Base-by-base conservation (phyloP, 129 eudicot genomes). In the Cynara cardunculus region DNA sequence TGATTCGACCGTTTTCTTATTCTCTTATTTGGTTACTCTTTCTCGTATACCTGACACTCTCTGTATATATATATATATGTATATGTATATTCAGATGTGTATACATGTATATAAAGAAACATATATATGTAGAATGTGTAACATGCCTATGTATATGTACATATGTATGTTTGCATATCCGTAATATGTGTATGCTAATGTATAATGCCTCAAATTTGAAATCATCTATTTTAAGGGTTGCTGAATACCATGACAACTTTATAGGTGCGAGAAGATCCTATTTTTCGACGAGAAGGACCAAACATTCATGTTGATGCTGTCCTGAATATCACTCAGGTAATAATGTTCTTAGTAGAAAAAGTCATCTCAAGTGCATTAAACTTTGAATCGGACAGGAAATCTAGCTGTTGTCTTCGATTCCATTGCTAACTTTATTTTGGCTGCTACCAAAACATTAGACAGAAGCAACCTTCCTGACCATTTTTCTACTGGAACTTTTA, bases 221-320 rank as follows among this genome's bases (percentile, higher is more conserved):
- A 1, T 73, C 4, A 25, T 53, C 10, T 26, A 10, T 59, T 21
- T 24, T 31, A 27, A 30, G 32, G 26, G 25, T n/a, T 34, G 16
- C 31, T 75, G 35, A 30, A 41, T 35, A 21, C 39, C 2, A 2
- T 72, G 75, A 65, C 70, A 62, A 82, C 75, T 35, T 83, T 53
- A 25, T 79, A 94, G 98, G 91, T 94, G 69, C 87, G 88, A 59
- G 97, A 92, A 86, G 98, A 94, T 75, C 98, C 98, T 53, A 80
- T 89, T 70, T 94, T 94, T 78, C 84, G 94, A 32, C 86, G 98
- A 85, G 97, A 94, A 73, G 97, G 96, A 24, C 80, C 92, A 71
- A 88, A 90, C 82, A 94, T 94, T 72, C 98, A 94, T 85, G 98
- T 94, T 9, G 93, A 92, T 92, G 88, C 96, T 27, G 75, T 80